Base-by-base conservation (phyloP, 495 filamentous ascomycete genomes). In the Daldinia caldariorum region DNA sequence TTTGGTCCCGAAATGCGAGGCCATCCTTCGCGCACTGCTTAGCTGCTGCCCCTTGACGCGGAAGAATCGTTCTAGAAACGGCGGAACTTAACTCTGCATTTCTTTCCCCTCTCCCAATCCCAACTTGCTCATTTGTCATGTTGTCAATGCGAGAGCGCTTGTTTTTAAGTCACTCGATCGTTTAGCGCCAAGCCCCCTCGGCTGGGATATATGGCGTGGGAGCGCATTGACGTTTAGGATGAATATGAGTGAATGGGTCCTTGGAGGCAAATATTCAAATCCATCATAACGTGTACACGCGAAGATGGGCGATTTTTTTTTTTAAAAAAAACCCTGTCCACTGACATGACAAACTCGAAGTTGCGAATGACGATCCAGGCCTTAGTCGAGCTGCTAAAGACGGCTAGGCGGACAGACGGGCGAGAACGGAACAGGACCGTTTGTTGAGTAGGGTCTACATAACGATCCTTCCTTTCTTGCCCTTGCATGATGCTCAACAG, bases 51-150 rank as follows among this genome's bases (percentile, higher is more conserved):
- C 64, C 55, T 3, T 50, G 41, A 68, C 37, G 39, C 39, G 39
- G 26, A 45, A 39, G 67, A 70, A 70, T 61, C 29, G 49, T 65
- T 65, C 61, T 65, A 65, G 61, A 70, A 65, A 62, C 32, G 59
- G 14, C 49, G 37, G 39, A 10, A 43, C 26, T 39, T 26, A 38
- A n/a, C 26, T 64, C 37, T 26, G 20, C 43, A 34, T 65, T 35
- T 47, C 39, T 8, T n/a, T 31, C 38, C 39, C 8, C 12, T 31
- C 51, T 3, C 34, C n/a, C n/a, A n/a, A n/a, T n/a, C n/a, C n/a
- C n/a, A n/a, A 9, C 16, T 5, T 22, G 43, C 9, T 22, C 43
- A 45, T 53, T 38, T 60, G 37, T 49, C 37, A 56, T 56, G 56
- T 66, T 31, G 54, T 60, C 63, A 58, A 64, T 53, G 53, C 49